Conservation (phyloP, 2,329 filamentous ascomycete genomes). For the Teratosphaeria nubilosa region DNA sequence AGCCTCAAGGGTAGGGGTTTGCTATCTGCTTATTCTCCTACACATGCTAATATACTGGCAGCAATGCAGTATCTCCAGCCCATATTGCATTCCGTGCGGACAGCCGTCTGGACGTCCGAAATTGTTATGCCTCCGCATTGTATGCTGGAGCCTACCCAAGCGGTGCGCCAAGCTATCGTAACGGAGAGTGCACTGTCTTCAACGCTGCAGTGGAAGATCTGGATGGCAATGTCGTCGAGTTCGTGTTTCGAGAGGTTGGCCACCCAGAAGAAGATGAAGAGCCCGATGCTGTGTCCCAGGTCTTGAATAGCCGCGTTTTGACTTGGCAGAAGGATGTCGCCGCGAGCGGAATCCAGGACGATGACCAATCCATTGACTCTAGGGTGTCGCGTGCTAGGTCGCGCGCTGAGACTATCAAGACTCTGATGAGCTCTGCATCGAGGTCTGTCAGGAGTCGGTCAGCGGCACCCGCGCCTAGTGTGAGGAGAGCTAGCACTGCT, state of each 20-base stretch:
- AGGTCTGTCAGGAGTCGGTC: slow-evolving; percentile 10
- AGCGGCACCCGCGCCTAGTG: slow-evolving; percentile 6
- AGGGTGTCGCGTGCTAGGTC: slow-evolving; percentile 14
- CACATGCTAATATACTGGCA: slow-evolving; percentile 5
- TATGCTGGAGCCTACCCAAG: slow-evolving; percentile 53
- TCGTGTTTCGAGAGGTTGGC: slow-evolving; percentile 47
- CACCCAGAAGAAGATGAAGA: slow-evolving; percentile 23
- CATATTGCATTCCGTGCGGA: slow-evolving; percentile 54
- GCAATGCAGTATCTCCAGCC: slow-evolving; percentile 19
- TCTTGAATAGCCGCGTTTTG: slow-evolving; percentile 36
- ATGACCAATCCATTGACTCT: slow-evolving; percentile 15
- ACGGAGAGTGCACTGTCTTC: slow-evolving; percentile 46
- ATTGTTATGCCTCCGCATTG: slow-evolving; percentile 61
- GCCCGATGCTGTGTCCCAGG: slow-evolving; percentile 24
- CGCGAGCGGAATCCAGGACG: slow-evolving; percentile 11
- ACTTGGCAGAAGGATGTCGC: slow-evolving; percentile 35
- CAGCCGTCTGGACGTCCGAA: slow-evolving; percentile 54
- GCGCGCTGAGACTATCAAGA: slow-evolving; percentile 15
- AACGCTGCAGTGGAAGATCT: slow-evolving; percentile 61
- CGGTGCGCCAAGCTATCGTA: slow-evolving; percentile 45
- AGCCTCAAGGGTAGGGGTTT: slow-evolving; percentile 42
- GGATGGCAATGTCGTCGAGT: slow-evolving; percentile 77
- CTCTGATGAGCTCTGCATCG: slow-evolving; percentile 17
- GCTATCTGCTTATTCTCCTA: neutral
- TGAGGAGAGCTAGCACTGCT: slow-evolving; percentile 10